These are phyloP conservation scores for Aquilaria agallochum DNA, from an alignment of 441 rosid genomes.

Conservation along the genomic window DNA sequence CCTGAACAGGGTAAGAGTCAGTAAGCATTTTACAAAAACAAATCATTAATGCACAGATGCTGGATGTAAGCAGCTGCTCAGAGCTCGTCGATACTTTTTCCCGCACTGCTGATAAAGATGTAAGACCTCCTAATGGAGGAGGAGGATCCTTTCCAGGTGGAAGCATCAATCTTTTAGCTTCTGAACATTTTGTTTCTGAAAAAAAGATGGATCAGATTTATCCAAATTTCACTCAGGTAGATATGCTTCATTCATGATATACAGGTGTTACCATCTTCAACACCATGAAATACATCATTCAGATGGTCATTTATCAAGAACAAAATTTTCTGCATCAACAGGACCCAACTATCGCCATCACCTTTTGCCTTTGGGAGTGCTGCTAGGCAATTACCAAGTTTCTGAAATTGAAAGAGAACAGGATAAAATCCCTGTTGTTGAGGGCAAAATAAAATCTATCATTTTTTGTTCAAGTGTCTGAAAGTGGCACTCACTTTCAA, in stretches of 20 bases:
- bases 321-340: constrained; percentile 69
- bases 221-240: background rate
- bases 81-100: constrained; percentile 42
- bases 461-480: constrained; percentile 3
- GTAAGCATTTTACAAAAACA: constrained; percentile 66
- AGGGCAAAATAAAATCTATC: constrained; percentile 2
- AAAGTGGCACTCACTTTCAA: constrained; percentile 41
- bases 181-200: constrained; percentile 57
- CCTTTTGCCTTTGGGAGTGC: constrained; percentile 84
- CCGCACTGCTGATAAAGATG: constrained; percentile 28
- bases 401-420: constrained; percentile 38
- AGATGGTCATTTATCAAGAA: constrained; percentile 52
- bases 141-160: constrained; percentile 74
- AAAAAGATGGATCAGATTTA: constrained; percentile 10
- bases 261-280: constrained; percentile 64
- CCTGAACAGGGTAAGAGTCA: constrained; percentile 68
- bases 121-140: constrained; percentile 53
- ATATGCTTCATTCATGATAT: constrained; percentile 5
- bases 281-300: constrained; percentile 62
- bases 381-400: constrained; percentile 70
- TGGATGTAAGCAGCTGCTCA: constrained; percentile 35
- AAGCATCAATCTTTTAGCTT: constrained; percentile 59
- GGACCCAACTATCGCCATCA: constrained; percentile 71
- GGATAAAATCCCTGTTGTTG: constrained; percentile 9
- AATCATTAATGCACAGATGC: constrained; percentile 50